phyloP scores from a whole-genome alignment of 2,329 filamentous ascomycete species.

The Pseudopyricularia cyperi region DNA sequence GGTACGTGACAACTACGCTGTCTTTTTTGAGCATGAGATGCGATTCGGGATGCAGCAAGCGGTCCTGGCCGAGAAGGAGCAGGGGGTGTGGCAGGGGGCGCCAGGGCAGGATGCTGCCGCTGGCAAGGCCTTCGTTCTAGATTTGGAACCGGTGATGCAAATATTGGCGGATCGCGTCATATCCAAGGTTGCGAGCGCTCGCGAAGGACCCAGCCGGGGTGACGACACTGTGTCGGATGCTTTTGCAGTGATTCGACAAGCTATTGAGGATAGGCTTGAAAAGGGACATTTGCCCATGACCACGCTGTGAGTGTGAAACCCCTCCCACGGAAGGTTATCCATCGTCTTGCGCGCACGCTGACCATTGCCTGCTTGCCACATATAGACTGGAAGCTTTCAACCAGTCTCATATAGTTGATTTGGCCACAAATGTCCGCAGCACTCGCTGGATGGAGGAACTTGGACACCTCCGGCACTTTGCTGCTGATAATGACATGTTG shows the following conservation, averaged over 20 bases:
- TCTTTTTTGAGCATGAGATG: background rate
- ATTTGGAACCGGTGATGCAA: background rate
- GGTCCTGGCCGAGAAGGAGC: background rate
- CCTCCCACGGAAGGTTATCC: background rate
- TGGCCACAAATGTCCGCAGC: conserved; percentile 1
- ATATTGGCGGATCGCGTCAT: background rate
- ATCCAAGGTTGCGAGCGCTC: background rate
- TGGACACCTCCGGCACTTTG: background rate
- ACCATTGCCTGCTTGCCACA: background rate
- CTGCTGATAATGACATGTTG: background rate
- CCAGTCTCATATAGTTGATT: background rate
- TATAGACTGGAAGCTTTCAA: conserved; percentile 6
- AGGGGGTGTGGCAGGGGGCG: background rate
- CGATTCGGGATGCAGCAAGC: background rate
- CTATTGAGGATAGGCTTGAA: conserved; percentile 1
- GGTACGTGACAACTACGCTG: conserved; percentile 27
- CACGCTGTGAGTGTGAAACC: conserved; percentile 1
- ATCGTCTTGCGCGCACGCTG: background rate
- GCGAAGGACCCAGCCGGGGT: conserved; percentile 1
- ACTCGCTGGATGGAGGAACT: background rate
- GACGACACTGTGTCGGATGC: background rate
- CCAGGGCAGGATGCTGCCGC: background rate
- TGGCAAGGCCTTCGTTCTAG: background rate
- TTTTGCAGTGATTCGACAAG: background rate
- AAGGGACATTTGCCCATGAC: conserved; percentile 5